Conservation (phyloP, 192 early-diverging fungal genomes). For the Chytriomyces hyalinus region DNA sequence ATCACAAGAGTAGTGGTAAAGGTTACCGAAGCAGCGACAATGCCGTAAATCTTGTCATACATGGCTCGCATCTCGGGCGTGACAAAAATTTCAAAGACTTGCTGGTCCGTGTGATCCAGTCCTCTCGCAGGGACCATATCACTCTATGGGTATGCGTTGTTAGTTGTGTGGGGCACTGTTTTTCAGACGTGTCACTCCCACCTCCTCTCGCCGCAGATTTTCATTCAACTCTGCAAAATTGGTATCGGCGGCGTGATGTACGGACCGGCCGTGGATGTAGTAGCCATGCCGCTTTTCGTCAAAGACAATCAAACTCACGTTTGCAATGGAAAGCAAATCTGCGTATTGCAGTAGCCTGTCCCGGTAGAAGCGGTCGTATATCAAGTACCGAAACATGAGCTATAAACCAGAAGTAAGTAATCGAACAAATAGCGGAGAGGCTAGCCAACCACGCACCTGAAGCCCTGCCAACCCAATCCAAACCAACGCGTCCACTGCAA, state of each 20-base stretch:
- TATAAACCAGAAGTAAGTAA: background rate
- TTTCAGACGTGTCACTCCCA: too few species aligned
- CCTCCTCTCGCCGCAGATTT: slow-evolving; percentile 53
- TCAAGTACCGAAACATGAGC: slow-evolving; percentile 32
- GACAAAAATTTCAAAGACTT: slow-evolving; percentile 58
- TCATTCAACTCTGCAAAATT: slow-evolving; percentile 51
- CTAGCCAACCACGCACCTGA: slow-evolving; percentile 39
- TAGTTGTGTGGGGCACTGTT: too few species aligned
- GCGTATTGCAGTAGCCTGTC: slow-evolving; percentile 57
- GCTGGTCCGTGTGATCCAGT: slow-evolving; percentile 55
- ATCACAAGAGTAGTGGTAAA: too few species aligned
- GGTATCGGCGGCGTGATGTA: slow-evolving; percentile 56
- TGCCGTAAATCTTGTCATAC: slow-evolving; percentile 55
- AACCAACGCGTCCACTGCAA: slow-evolving; percentile 47
- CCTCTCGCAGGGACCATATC: slow-evolving; percentile 61
- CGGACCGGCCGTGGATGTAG: slow-evolving; percentile 60
- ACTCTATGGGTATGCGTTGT: too few species aligned
- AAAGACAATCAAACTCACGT: slow-evolving; percentile 55
- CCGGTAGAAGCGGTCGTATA: slow-evolving; percentile 58
- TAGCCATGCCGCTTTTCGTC: slow-evolving; percentile 66
- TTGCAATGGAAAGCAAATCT: slow-evolving; percentile 59
- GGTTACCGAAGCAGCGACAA: slow-evolving; percentile 30
- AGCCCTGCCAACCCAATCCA: slow-evolving; percentile 45
- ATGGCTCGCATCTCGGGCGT: slow-evolving; percentile 43
- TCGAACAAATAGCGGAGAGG: background rate